These are phyloP conservation scores for Ottelia alismoides DNA, from an alignment of 106 monocot species.

Conservation along the genomic window DNA sequence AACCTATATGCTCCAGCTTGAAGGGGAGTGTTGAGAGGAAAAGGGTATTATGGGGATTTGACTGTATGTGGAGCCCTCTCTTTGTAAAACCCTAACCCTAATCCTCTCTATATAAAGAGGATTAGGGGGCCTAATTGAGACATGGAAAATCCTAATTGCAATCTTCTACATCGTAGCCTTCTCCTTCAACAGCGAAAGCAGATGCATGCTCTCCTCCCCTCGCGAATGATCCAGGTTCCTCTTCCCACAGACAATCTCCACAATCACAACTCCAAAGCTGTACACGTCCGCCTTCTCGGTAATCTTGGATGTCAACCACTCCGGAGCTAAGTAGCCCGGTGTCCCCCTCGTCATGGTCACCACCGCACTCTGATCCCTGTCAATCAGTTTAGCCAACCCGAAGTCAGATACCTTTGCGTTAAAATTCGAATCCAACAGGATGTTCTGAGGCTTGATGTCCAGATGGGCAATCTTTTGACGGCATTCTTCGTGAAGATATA, in stretches of 20 bases:
- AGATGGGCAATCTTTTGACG: slow-evolving; percentile 4
- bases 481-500: slow-evolving; percentile 15
- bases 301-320: neutral
- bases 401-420: slow-evolving; percentile 15
- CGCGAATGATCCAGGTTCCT: neutral
- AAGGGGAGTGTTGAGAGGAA: no score
- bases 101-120: no score
- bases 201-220: neutral
- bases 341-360: neutral
- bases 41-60: no score
- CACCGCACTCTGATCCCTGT: neutral
- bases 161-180: neutral
- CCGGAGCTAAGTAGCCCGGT: neutral
- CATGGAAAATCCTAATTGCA: no score
- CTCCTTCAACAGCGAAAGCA: neutral
- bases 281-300: neutral
- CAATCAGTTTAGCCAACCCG: slow-evolving; percentile 7
- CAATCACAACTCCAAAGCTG: slow-evolving; percentile 6
- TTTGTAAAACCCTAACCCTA: no score
- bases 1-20: no score
- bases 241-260: slow-evolving; percentile 2
- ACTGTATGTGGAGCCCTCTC: no score
- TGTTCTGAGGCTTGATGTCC: slow-evolving; percentile 7
- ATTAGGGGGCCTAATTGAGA: no score
- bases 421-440: neutral